Conservation (phyloP, 192 early-diverging fungal species). For the Backusella circina region DNA sequence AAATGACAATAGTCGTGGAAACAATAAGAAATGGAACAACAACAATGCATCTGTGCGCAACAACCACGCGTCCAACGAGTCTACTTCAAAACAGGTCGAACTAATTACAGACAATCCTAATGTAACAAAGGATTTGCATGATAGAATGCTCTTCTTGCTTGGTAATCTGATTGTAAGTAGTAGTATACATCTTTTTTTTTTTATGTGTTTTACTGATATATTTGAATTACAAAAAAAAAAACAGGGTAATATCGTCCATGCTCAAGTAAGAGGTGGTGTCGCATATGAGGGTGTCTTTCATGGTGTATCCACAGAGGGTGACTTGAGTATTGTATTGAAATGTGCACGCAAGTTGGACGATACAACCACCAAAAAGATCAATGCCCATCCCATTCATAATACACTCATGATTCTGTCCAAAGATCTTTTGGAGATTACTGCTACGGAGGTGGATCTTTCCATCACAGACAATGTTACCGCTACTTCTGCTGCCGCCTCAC, state of each 20-base stretch:
- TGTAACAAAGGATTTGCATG: constrained; percentile 49
- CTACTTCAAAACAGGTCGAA: background rate
- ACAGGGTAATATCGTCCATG: constrained; percentile 65
- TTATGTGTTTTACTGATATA: background rate
- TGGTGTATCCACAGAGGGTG: constrained; percentile 51
- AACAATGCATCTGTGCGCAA: background rate
- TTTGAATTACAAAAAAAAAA: background rate
- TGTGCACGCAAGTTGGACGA: constrained; percentile 46
- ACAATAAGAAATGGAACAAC: constrained; percentile 12
- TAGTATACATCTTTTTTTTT: too few relatives aligned
- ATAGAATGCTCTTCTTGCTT: constrained; percentile 62
- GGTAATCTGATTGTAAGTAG: constrained; percentile 62
- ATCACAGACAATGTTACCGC: constrained; percentile 35
- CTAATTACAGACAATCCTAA: constrained; percentile 12
- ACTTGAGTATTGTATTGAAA: constrained; percentile 62
- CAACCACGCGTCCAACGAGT: background rate
- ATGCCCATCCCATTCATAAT: constrained; percentile 30
- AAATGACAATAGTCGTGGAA: constrained; percentile 1
- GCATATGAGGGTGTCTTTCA: constrained; percentile 71
- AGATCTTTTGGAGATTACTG: constrained; percentile 60
- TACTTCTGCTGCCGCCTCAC: constrained; percentile 20
- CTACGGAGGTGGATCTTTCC: constrained; percentile 49
- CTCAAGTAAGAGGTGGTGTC: constrained; percentile 53
- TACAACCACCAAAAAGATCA: constrained; percentile 27
- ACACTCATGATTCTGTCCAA: constrained; percentile 61